These are phyloP conservation scores for Borovskyia barvae DNA, from an alignment of 208 protist genomes.

Conservation along the genomic window DNA sequence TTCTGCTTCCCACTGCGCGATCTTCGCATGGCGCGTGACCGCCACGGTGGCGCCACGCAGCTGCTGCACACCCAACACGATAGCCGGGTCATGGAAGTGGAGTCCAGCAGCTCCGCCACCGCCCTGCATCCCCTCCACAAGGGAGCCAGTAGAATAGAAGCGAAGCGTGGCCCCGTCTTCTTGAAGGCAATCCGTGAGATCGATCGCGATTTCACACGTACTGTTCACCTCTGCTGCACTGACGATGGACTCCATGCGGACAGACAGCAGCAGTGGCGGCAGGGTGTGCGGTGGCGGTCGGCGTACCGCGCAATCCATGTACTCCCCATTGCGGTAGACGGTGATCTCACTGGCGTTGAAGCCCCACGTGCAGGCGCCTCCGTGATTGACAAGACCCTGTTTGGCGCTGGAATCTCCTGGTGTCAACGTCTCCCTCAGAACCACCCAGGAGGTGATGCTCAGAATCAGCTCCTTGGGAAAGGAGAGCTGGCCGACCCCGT, in stretches of 20 bases:
- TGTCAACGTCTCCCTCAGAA: too few relatives aligned
- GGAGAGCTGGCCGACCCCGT: conserved; percentile 25
- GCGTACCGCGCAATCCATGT: conserved; percentile 10
- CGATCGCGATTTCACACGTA: conserved; percentile 27
- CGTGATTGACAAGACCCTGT: neutral
- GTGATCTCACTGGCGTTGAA: neutral
- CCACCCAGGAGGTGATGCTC: conserved; percentile 40
- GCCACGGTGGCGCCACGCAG: conserved; percentile 41
- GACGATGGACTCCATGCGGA: conserved; percentile 30
- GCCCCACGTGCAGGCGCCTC: conserved; percentile 19
- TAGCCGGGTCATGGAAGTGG: conserved; percentile 19
- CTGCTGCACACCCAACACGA: conserved; percentile 50
- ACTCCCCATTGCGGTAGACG: conserved; percentile 37
- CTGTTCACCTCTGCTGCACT: conserved; percentile 9
- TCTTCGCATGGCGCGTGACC: conserved; percentile 22
- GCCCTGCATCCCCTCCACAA: too few relatives aligned
- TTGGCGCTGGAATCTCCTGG: neutral
- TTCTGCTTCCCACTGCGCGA: conserved; percentile 1
- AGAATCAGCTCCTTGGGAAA: conserved; percentile 61
- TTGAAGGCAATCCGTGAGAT: conserved; percentile 22
- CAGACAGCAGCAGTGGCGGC: conserved; percentile 33
- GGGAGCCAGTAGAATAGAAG: conserved; percentile 54
- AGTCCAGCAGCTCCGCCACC: conserved; percentile 6
- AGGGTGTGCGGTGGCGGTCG: conserved; percentile 3
- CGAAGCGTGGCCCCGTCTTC: conserved; percentile 13